Evolutionary conservation across 2,329 filamentous ascomycete genomes (phyloP), one percentile per base, ranked within the genome.

Genomic region (Dactylella cylindrospora): DNA sequence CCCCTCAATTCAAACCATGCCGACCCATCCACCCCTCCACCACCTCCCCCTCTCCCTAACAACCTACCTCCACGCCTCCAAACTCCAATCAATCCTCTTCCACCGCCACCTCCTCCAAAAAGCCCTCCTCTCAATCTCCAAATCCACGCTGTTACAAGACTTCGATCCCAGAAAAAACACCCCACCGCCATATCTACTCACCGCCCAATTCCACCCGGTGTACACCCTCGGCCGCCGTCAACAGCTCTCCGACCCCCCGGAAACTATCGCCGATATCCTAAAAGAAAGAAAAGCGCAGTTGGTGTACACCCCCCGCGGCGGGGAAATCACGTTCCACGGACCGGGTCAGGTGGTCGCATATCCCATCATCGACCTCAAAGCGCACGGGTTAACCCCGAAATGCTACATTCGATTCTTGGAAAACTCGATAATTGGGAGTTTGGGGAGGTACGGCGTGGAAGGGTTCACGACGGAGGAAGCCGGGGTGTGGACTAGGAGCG

Each of bases 261-360:
- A 79, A 84, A 67, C 72, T 75, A 1, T 70, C 68, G 2, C 73
- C 26, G 9, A 75, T 1, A 73, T 84, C 32, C 70, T 67, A 5
- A 72, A 71, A 2, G 7, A 49, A 9, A 51, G 52, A 10, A 13
- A 71, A 20, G 86, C 85, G 2, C 76, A 80, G n/a, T 82, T 93
- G 68, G 73, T 81, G 35, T 79, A 84, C 68, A 85, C 88, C 10
- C 80, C 83, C n/a, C 84, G 93, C 50, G 93, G 93, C 64, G 93
- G 93, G 0, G 83, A 95, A 66, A 90, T 88, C 0, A 97, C 93
- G 2, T 97, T 95, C 75, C 93, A 98, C 72, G 93, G 91, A 0
- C 93, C 91, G 0, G 91, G 91, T 0, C 93, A 98, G 72, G 75
- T 95, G 41, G 87, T 96, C 28, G 82, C 90, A n/a, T 98, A 95